These are phyloP conservation scores for Sporothrix humicola DNA, from an alignment of 2,329 filamentous ascomycete genomes.

Conservation along the genomic window DNA sequence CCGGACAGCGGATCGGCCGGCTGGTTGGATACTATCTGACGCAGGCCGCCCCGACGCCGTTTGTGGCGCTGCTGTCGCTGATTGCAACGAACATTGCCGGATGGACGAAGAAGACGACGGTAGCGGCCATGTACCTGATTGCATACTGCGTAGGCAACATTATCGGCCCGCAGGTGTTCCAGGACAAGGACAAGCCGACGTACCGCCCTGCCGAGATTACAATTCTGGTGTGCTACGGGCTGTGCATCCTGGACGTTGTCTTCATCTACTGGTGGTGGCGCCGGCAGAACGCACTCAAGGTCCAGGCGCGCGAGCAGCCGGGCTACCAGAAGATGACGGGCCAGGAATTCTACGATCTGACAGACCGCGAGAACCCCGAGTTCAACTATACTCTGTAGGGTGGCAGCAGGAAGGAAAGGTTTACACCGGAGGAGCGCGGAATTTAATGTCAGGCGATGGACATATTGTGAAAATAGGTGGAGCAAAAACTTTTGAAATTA, in stretches of 20 bases:
- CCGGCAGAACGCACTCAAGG: constrained; percentile 65
- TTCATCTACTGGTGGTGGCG: constrained; percentile 69
- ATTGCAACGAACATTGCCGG: constrained; percentile 66
- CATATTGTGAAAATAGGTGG: background rate
- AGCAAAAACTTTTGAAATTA: background rate
- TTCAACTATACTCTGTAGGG: constrained; percentile 63
- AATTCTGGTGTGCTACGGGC: constrained; percentile 62
- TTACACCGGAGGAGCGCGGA: background rate
- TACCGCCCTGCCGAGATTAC: constrained; percentile 69
- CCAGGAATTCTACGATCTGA: constrained; percentile 71
- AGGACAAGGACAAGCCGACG: constrained; percentile 59
- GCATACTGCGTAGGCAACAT: constrained; percentile 61
- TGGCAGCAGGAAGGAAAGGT: constrained; percentile 40
- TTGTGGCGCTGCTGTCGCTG: constrained; percentile 67
- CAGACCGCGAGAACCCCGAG: constrained; percentile 68
- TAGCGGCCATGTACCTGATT: constrained; percentile 60
- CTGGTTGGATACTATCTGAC: constrained; percentile 71
- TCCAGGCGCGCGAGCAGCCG: constrained; percentile 54
- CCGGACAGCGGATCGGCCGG: constrained; percentile 60
- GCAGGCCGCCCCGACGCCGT: constrained; percentile 63
- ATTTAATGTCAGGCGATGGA: background rate
- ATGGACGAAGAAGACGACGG: constrained; percentile 65
- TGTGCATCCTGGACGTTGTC: constrained; percentile 51
- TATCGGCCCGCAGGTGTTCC: constrained; percentile 61
- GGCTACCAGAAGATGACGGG: constrained; percentile 68